phyloP scores from a whole-genome alignment of 306 rosid species.

The Lathyrus oleraceus region DNA sequence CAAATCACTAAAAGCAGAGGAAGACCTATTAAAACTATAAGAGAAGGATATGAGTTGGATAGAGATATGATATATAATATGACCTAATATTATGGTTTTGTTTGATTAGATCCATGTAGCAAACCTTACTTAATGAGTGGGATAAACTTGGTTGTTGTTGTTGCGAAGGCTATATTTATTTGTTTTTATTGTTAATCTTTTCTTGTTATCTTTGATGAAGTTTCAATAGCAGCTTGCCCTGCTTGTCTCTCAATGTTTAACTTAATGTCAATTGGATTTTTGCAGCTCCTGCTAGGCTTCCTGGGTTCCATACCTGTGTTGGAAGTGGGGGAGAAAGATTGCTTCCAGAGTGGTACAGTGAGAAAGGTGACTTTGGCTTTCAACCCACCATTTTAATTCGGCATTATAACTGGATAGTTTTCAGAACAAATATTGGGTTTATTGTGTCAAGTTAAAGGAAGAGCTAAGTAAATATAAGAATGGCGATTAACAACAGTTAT shows the following conservation, averaged over 20 bases:
- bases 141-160: background rate
- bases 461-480: conserved; percentile 7
- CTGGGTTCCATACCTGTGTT: conserved; percentile 88
- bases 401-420: conserved; percentile 16
- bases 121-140: background rate
- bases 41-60: background rate
- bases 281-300: conserved; percentile 99
- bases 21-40: too few relatives aligned
- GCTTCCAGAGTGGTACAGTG: conserved; percentile 83
- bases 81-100: background rate
- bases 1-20: background rate
- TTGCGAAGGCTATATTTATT: background rate
- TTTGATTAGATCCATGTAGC: background rate
- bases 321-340: conserved; percentile 97
- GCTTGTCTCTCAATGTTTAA: background rate
- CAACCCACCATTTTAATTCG: conserved; percentile 16
- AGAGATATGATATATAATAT: background rate
- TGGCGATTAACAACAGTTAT: conserved; percentile 13
- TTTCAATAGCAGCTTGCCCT: conserved; percentile 25
- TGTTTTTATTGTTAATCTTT: conserved; percentile 3
- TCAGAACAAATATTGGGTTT: background rate
- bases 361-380: conserved; percentile 62
- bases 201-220: conserved; percentile 5
- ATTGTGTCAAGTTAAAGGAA: conserved; percentile 13
- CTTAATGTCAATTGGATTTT: conserved; percentile 31